Base-by-base conservation (phyloP, 2,329 filamentous ascomycete genomes). In the Sporothrix variecibatus region DNA sequence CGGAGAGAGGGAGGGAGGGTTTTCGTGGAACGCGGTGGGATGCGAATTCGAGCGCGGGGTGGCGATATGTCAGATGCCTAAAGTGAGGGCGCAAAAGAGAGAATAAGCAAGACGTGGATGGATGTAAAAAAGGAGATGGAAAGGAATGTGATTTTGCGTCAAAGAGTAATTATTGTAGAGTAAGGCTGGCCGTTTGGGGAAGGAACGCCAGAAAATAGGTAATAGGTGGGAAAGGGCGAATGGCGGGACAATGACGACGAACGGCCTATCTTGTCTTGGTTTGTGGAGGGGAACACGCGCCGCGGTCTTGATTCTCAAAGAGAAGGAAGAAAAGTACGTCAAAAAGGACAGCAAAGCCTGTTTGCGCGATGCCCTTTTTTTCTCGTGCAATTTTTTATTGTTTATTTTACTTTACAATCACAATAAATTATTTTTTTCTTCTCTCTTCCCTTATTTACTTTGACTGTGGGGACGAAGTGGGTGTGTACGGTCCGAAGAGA, bases 361-460 rank as follows among this genome's bases (percentile, higher is more conserved):
- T 67, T 67, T 67, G 62, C 46, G 9, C 43, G 65, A 68, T 51
- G 65, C 46, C 46, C 67, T 53, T 23, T n/a, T 53, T 49, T n/a
- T 56, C n/a, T 43, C 60, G 60, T 26, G n/a, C 64, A 49, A 69
- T 46, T 72, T 26, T 56, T 43, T 65, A 53, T 64, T 49, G 46
- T 51, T 72, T 72, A 26, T 72, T 72, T 72, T 72, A 71, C 51
- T 72, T 72, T 64, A 72, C 71, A 60, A n/a, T 38, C 53, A 62
- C 23, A 38, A 72, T 43, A 69, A 34, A 53, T 7, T 67, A 43
- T 49, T 43, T 46, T 51, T 53, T 23, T 17, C n/a, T 31, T 28
- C n/a, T 17, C 51, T 26, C 62, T 46, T 67, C 23, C 38, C 23
- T 72, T 72, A 65, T 53, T 65, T 53, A 31, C 69, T 62, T 46